Conservation (phyloP, 2,329 filamentous ascomycete species). For the Emergomyces pasteurianus region DNA sequence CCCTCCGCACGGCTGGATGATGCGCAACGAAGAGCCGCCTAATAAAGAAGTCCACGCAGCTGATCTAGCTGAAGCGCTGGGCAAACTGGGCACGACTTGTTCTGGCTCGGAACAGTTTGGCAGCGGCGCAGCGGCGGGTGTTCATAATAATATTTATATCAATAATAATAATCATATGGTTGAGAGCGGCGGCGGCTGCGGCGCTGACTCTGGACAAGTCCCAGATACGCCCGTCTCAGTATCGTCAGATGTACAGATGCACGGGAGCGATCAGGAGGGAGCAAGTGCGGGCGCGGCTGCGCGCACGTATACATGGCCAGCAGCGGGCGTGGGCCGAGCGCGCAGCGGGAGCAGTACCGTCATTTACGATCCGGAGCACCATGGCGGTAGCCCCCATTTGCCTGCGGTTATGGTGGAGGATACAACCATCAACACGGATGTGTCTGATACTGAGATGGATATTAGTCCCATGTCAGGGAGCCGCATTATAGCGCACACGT, state of each 20-base stretch:
- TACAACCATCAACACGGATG: constrained; percentile 36
- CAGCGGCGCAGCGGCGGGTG: constrained; percentile 9
- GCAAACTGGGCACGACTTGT: constrained; percentile 36
- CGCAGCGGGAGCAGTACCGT: constrained; percentile 45
- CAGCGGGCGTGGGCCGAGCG: constrained; percentile 13
- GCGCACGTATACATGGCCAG: constrained; percentile 13
- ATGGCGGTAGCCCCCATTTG: constrained; percentile 47
- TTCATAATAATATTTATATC: constrained; percentile 5
- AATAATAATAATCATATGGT: too few species aligned
- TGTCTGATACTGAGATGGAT: constrained; percentile 33
- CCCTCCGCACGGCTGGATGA: constrained; percentile 54
- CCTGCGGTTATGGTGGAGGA: constrained; percentile 55
- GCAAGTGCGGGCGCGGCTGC: constrained; percentile 12
- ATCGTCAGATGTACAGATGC: constrained; percentile 5
- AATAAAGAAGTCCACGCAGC: constrained; percentile 55
- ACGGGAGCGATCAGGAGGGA: constrained; percentile 1
- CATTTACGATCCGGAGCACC: constrained; percentile 51
- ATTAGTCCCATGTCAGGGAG: constrained; percentile 26
- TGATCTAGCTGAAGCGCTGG: constrained; percentile 47
- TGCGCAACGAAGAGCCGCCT: constrained; percentile 50
- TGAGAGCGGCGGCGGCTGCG: background rate
- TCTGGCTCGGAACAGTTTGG: constrained; percentile 26
- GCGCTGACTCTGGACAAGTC: background rate
- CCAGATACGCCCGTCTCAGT: constrained; percentile 8
- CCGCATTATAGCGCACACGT: constrained; percentile 40